Percentiles rank a stretch among this genome's conserved stretches.
Conservation (phyloP, 306 rosid genomes). For the Fragaria nilgerrensis region DNA sequence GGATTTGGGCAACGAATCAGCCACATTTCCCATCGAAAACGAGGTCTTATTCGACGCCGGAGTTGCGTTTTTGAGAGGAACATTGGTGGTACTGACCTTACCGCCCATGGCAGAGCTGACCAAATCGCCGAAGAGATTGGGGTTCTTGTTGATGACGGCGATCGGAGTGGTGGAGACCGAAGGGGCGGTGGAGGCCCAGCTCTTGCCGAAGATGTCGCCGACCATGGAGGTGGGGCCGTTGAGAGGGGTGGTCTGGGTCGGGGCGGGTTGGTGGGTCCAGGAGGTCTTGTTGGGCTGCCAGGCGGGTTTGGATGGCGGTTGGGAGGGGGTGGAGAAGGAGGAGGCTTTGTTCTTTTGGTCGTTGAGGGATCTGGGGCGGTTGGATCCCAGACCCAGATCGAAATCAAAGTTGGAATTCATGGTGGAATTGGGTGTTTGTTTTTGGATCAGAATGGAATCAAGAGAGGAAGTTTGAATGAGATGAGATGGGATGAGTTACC, state of each 20-base stretch:
- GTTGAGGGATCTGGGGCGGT: slow-evolving; percentile 70
- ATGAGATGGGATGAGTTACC: slow-evolving; percentile 4
- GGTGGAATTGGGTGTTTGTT: not conserved
- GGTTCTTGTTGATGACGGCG: slow-evolving; percentile 63
- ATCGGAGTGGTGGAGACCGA: slow-evolving; percentile 38
- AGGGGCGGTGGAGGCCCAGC: slow-evolving; percentile 61
- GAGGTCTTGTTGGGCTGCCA: slow-evolving; percentile 71
- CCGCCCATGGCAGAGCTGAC: slow-evolving; percentile 73
- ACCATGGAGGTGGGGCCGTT: slow-evolving; percentile 71
- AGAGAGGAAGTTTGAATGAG: not conserved
- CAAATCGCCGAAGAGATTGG: slow-evolving; percentile 89
- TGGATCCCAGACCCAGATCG: slow-evolving; percentile 85
- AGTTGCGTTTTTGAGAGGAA: slow-evolving; percentile 64
- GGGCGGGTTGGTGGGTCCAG: slow-evolving; percentile 85
- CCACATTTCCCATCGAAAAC: slow-evolving; percentile 69
- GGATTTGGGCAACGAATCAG: slow-evolving; percentile 69
- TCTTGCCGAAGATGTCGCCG: slow-evolving; percentile 89
- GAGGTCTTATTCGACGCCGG: slow-evolving; percentile 40
- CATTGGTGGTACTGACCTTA: slow-evolving; percentile 37
- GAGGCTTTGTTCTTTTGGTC: slow-evolving; percentile 68
- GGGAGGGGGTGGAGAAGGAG: slow-evolving; percentile 26
- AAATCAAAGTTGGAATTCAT: slow-evolving; percentile 69
- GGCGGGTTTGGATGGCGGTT: slow-evolving; percentile 47
- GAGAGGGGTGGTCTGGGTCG: slow-evolving; percentile 30
- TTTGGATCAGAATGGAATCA: not conserved